Conservation (phyloP, 2,329 filamentous ascomycete species). For the Ciborinia camelliae region DNA sequence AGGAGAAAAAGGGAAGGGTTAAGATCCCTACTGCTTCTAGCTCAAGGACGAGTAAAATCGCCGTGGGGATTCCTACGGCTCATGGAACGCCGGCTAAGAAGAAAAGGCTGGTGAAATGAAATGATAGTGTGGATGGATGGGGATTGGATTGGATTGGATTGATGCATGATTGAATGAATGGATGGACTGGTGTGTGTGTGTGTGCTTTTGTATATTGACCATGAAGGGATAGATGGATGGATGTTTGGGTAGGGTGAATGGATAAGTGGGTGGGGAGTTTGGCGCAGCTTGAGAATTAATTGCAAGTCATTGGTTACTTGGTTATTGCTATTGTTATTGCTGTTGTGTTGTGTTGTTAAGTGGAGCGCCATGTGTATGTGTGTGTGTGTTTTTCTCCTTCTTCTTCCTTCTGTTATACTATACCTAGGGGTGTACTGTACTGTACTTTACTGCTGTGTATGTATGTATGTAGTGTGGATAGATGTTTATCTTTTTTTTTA, state of each 20-base stretch:
- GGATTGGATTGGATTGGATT: background rate
- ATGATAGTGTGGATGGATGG: background rate
- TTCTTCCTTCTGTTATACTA: too few species aligned
- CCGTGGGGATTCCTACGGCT: conserved; percentile 30
- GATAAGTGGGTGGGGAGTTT: conserved; percentile 1
- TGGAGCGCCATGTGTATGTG: too few species aligned
- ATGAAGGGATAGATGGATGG: background rate
- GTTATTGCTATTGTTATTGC: too few species aligned
- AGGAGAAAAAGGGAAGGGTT: conserved; percentile 31
- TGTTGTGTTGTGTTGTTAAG: too few species aligned
- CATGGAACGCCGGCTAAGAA: conserved; percentile 38
- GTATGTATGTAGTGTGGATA: too few species aligned
- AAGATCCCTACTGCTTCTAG: conserved; percentile 28
- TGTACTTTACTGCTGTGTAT: too few species aligned
- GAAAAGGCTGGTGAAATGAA: conserved; percentile 24
- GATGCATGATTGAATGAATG: background rate
- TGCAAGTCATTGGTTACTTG: background rate
- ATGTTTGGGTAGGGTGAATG: background rate
- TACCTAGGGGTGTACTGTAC: conserved; percentile 1
- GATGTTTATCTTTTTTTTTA: background rate
- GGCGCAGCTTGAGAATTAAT: background rate
- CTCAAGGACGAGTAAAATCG: conserved; percentile 29
- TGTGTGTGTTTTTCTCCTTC: background rate
- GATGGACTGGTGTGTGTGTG: background rate
- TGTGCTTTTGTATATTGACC: background rate